Evolutionary conservation across 2,329 filamentous ascomycete genomes (phyloP).

Genomic region (Paramyrothecium sp.): DNA sequence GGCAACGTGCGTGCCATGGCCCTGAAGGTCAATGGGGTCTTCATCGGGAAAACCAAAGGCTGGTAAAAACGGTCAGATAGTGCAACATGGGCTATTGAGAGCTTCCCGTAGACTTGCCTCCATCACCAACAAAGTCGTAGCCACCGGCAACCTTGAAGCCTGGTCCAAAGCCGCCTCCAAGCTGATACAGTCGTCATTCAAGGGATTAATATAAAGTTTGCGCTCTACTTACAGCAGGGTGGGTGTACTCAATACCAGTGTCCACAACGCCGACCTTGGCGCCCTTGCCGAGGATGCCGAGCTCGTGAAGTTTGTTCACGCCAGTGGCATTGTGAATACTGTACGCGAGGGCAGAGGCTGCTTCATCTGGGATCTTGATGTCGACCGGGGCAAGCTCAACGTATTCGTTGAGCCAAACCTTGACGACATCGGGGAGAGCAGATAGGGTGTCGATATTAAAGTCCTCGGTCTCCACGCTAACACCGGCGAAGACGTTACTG

Average conservation of each 20-base stretch:
- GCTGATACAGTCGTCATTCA: slow-evolving; percentile 4
- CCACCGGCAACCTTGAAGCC: too few species aligned
- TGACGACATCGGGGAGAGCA: slow-evolving; percentile 14
- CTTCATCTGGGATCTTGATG: neutral
- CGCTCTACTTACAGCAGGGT: slow-evolving; percentile 12
- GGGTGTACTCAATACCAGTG: slow-evolving; percentile 20
- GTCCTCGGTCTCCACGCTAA: slow-evolving; percentile 12
- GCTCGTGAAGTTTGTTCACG: slow-evolving; percentile 18
- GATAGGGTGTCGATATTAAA: slow-evolving; percentile 13
- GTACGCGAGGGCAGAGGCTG: slow-evolving; percentile 8
- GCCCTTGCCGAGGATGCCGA: slow-evolving; percentile 18
- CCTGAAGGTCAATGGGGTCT: slow-evolving; percentile 21
- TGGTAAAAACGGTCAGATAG: too few species aligned
- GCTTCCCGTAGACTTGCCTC: too few species aligned
- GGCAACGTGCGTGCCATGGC: slow-evolving; percentile 26
- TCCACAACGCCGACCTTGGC: slow-evolving; percentile 23
- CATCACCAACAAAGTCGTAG: too few species aligned
- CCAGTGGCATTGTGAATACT: slow-evolving; percentile 18
- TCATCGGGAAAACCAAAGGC: slow-evolving; percentile 12
- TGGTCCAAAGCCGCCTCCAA: slow-evolving; percentile 18
- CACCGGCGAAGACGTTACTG: slow-evolving; percentile 17
- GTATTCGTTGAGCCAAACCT: slow-evolving; percentile 14
- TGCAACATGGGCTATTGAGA: too few species aligned
- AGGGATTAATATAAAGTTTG: too few species aligned
- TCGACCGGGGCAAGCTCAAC: neutral